These are phyloP conservation scores for Clitocybe nebularis DNA, from an alignment of 1,284 basidiomycete genomes.

Conservation along the genomic window DNA sequence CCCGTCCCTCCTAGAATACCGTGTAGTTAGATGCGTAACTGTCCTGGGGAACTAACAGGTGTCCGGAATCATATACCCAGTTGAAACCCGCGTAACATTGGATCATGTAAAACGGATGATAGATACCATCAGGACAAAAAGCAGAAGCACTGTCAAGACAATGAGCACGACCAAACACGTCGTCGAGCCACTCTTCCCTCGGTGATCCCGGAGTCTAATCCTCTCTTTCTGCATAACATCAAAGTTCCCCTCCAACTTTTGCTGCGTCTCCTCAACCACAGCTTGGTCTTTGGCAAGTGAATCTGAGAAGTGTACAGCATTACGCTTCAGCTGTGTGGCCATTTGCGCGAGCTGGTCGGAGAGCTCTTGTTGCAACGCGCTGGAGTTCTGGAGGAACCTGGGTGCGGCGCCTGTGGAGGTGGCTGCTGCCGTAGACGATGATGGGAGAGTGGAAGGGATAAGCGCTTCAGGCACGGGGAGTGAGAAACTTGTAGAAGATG, in stretches of 20 bases:
- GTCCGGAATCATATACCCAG: too few relatives aligned
- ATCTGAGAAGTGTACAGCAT: constrained; percentile 66
- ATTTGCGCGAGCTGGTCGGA: constrained; percentile 71
- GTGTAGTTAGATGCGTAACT: too few relatives aligned
- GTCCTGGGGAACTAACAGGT: too few relatives aligned
- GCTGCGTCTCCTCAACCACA: constrained; percentile 54
- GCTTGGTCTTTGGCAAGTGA: constrained; percentile 63
- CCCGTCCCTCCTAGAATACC: too few relatives aligned
- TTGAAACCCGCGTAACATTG: too few relatives aligned
- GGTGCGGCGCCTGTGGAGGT: constrained; percentile 33
- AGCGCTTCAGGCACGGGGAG: constrained; percentile 18
- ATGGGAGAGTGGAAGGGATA: constrained; percentile 19
- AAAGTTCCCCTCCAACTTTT: constrained; percentile 68
- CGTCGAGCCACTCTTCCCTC: constrained; percentile 63
- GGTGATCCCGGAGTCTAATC: constrained; percentile 57
- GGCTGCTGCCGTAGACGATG: constrained; percentile 27
- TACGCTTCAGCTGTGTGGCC: constrained; percentile 73
- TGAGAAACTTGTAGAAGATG: constrained; percentile 15
- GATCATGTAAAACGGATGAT: constrained; percentile 52
- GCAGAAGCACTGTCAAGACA: constrained; percentile 52
- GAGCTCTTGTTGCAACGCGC: constrained; percentile 65
- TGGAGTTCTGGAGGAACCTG: constrained; percentile 52
- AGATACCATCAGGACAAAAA: constrained; percentile 70
- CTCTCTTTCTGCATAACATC: constrained; percentile 68
- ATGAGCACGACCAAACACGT: constrained; percentile 68